Percentiles rank a stretch among this genome's conserved stretches.
Conservation (phyloP, 2,329 filamentous ascomycete species). For the Hansfordia pulvinata region DNA sequence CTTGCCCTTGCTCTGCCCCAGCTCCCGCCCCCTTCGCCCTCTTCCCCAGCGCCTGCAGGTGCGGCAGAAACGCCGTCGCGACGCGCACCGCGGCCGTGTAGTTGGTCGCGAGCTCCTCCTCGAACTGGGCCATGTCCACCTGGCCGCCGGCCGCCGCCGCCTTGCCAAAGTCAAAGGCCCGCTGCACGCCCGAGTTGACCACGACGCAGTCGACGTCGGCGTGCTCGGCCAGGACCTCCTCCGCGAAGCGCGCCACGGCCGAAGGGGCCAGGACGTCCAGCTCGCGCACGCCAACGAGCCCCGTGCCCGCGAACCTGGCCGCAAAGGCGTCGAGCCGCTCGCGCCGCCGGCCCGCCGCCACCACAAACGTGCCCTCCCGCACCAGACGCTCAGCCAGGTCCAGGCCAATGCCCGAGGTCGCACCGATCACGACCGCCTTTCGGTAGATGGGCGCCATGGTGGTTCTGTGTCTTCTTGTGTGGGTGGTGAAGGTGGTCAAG, state of each 20-base stretch:
- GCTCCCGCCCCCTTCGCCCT: neutral
- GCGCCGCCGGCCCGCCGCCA: constrained; percentile 30
- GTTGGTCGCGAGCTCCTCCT: constrained; percentile 28
- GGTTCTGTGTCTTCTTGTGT: neutral
- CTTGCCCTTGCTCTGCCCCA: too few species aligned
- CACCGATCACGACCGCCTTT: constrained; percentile 33
- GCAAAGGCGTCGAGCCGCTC: constrained; percentile 31
- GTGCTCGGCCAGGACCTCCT: constrained; percentile 18
- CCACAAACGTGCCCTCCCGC: constrained; percentile 25
- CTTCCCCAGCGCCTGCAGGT: constrained; percentile 16
- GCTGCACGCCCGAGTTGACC: constrained; percentile 35
- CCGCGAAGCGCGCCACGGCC: constrained; percentile 15
- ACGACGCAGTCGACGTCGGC: constrained; percentile 36
- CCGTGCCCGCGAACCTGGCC: constrained; percentile 26
- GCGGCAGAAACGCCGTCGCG: constrained; percentile 28
- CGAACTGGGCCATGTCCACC: constrained; percentile 21
- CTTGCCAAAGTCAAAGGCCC: constrained; percentile 27
- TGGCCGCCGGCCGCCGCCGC: constrained; percentile 23
- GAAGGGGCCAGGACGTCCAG: constrained; percentile 22
- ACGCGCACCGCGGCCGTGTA: constrained; percentile 29
- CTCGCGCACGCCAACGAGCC: constrained; percentile 23
- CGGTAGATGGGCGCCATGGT: constrained; percentile 34
- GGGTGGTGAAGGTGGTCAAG: too few species aligned
- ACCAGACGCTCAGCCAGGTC: constrained; percentile 23
- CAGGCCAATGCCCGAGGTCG: constrained; percentile 34